Percentiles rank a stretch among this genome's conserved stretches.
Evolutionary conservation across 345 rosid species (phyloP).

Genomic region (Lenwebbia sp.): DNA sequence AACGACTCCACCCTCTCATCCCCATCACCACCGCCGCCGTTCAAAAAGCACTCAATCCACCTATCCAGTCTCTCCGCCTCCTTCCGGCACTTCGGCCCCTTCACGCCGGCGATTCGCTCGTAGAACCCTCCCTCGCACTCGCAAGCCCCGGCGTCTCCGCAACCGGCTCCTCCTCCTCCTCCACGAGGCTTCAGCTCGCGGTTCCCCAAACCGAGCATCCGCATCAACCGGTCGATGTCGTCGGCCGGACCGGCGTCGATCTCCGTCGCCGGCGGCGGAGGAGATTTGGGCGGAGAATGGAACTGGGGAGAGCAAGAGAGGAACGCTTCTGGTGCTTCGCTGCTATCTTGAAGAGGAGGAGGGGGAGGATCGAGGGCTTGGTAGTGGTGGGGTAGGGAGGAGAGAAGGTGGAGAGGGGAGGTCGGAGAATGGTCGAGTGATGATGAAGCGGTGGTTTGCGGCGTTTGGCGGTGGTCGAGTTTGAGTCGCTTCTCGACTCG

Average conservation of each 20-base stretch:
- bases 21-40: not conserved
- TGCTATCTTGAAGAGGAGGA: slow-evolving; percentile 19
- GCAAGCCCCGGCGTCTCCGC: not conserved
- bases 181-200: not conserved
- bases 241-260: not conserved
- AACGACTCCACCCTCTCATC: slow-evolving; percentile 21
- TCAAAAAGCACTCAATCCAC: slow-evolving; percentile 26
- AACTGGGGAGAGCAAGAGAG: slow-evolving; percentile 18
- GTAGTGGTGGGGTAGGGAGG: not conserved
- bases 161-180: not conserved
- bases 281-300: not conserved
- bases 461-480: slow-evolving; percentile 4
- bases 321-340: slow-evolving; percentile 32
- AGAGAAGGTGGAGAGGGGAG: slow-evolving; percentile 16
- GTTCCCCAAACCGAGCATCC: slow-evolving; percentile 21
- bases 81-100: slow-evolving; percentile 34
- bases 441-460: not conserved
- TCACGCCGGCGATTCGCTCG: slow-evolving; percentile 35
- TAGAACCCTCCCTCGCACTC: slow-evolving; percentile 29
- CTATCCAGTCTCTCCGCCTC: slow-evolving; percentile 35
- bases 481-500: slow-evolving; percentile 43
- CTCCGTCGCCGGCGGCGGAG: not conserved
- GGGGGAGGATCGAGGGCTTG: not conserved
- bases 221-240: slow-evolving; percentile 20
- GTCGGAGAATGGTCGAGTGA: slow-evolving; percentile 10